Evolutionary conservation across 148 eudicot genomes (phyloP).

Genomic region (Limonium bicolor): DNA sequence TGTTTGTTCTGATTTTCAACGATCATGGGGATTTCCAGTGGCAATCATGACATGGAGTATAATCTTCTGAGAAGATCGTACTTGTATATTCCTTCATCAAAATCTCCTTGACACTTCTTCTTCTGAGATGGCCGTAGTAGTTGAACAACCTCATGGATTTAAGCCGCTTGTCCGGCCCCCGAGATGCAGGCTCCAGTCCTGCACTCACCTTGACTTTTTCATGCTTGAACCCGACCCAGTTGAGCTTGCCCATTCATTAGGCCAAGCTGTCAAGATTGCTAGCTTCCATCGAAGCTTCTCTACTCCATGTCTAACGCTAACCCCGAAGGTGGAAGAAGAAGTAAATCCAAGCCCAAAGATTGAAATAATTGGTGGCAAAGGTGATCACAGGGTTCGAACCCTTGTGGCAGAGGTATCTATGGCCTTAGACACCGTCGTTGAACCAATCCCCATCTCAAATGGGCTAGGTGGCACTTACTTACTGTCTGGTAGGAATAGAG

Average conservation of each 20-base stretch:
- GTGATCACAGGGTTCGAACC: conserved; percentile 43
- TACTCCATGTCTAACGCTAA: conserved; percentile 70
- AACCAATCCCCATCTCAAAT: conserved; percentile 33
- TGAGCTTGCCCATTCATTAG: conserved; percentile 28
- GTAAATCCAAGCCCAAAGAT: conserved; percentile 35
- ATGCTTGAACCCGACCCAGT: conserved; percentile 37
- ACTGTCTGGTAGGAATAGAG: conserved; percentile 26
- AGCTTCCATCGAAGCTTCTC: conserved; percentile 68
- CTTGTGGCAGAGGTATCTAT: conserved; percentile 77
- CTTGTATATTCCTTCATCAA: conserved; percentile 18
- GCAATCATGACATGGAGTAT: not conserved
- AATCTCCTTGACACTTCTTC: conserved; percentile 16
- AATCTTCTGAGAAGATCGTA: conserved; percentile 27
- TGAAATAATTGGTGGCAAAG: conserved; percentile 53
- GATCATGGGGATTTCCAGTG: not conserved
- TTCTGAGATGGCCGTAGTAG: conserved; percentile 58
- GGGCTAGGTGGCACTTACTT: conserved; percentile 89
- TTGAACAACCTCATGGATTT: conserved; percentile 49
- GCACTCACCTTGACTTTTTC: conserved; percentile 47
- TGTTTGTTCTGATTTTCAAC: not conserved
- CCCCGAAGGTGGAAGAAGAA: conserved; percentile 24
- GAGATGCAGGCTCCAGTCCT: conserved; percentile 64
- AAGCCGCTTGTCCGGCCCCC: conserved; percentile 55
- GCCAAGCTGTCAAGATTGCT: conserved; percentile 24
- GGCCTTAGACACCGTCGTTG: conserved; percentile 56